These are phyloP conservation scores for Ambrosiella xylebori DNA, from an alignment of 2,329 filamentous ascomycete genomes.

Conservation along the genomic window DNA sequence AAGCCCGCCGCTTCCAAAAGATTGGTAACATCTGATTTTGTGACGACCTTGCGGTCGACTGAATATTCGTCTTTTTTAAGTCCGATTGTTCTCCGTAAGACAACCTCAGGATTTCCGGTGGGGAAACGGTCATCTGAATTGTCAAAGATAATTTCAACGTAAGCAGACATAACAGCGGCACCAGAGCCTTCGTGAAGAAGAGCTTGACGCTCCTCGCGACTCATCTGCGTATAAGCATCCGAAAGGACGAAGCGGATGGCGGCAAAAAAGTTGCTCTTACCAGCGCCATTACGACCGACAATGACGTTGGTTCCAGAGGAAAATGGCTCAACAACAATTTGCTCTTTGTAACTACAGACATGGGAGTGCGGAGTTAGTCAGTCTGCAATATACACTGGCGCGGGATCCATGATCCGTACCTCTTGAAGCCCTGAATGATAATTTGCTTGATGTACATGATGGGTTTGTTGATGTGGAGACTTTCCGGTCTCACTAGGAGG, in stretches of 20 bases:
- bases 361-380: constrained; percentile 15
- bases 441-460: constrained; percentile 99
- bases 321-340: constrained; percentile 96
- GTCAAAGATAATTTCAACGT: constrained; percentile 97
- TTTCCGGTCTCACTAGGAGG: background rate
- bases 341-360: constrained; percentile 78
- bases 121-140: constrained; percentile 92
- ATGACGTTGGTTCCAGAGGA: constrained; percentile 96
- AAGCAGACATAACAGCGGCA: constrained; percentile 97
- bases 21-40: constrained; percentile 86
- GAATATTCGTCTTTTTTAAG: constrained; percentile 98
- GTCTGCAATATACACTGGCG: background rate
- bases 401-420: constrained; percentile 33
- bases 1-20: constrained; percentile 91
- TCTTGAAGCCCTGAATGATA: constrained; percentile 99
- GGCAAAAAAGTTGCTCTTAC: constrained; percentile 99
- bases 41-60: constrained; percentile 89
- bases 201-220: constrained; percentile 84
- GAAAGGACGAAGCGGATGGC: constrained; percentile 96
- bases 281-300: constrained; percentile 95
- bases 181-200: constrained; percentile 96
- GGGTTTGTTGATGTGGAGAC: constrained; percentile 16
- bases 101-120: constrained; percentile 77
- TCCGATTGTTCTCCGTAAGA: constrained; percentile 84
- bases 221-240: constrained; percentile 93